Conservation (phyloP, 176 grass and related monocot species). For the Canna indica region DNA sequence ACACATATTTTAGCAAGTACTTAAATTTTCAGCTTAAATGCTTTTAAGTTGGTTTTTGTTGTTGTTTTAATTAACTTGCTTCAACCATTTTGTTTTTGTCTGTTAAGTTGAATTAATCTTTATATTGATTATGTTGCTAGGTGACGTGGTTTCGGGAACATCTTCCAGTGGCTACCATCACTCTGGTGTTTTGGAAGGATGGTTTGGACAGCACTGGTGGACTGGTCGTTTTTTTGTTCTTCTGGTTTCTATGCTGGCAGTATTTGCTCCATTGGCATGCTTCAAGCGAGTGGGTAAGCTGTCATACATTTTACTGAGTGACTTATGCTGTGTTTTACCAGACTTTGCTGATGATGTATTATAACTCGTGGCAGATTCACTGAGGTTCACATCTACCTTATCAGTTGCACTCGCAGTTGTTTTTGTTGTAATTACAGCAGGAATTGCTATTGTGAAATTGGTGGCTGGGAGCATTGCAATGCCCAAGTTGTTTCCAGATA, state of each 20-base stretch:
- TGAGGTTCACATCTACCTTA: constrained; percentile 82
- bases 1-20: no score
- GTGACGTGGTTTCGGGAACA: constrained; percentile 90
- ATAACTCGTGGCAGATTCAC: constrained; percentile 59
- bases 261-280: constrained; percentile 69
- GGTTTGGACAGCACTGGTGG: constrained; percentile 92
- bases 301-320: neutral
- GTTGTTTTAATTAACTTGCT: neutral
- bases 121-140: constrained; percentile 15
- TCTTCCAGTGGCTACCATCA: constrained; percentile 59
- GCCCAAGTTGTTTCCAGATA: constrained; percentile 76
- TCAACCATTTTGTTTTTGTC: neutral
- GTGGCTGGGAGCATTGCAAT: constrained; percentile 56
- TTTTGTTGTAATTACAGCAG: constrained; percentile 84
- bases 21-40: neutral
- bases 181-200: constrained; percentile 82
- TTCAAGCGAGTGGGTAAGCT: constrained; percentile 82
- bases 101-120: neutral
- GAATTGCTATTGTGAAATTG: constrained; percentile 85
- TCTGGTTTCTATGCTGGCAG: constrained; percentile 40
- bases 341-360: constrained; percentile 1
- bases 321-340: constrained; percentile 4
- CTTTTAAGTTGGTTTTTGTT: neutral
- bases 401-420: constrained; percentile 79
- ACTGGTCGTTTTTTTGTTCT: constrained; percentile 72